These are phyloP conservation scores for Pseudotsuga menziesii DNA, from an alignment of 75 land plant genomes.

Conservation along the genomic window DNA sequence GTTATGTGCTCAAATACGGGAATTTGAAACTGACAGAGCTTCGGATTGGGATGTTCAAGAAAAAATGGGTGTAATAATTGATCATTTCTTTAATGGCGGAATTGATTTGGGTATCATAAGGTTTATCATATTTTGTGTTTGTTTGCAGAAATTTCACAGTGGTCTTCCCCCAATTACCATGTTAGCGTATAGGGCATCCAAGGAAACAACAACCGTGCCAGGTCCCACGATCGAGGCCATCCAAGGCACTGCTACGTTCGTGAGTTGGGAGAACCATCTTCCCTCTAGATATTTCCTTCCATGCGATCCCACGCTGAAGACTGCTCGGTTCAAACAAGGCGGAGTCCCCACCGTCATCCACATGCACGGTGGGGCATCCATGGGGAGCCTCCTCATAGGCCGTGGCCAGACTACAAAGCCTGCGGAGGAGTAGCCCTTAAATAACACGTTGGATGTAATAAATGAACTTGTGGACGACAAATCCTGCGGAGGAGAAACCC, in stretches of 20 bases:
- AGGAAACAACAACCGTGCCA: constrained; percentile 46
- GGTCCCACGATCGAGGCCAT: constrained; percentile 74
- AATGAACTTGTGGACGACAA: too few species aligned
- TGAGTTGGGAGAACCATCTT: constrained; percentile 56
- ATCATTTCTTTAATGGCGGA: background rate
- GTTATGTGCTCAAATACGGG: constrained; percentile 3
- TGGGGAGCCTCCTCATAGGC: too few species aligned
- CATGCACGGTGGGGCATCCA: constrained; percentile 30
- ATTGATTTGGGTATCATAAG: background rate
- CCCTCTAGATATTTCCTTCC: constrained; percentile 25
- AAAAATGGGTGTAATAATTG: constrained; percentile 21
- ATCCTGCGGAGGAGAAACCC: too few species aligned
- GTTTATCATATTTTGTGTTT: background rate
- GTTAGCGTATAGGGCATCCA: constrained; percentile 56
- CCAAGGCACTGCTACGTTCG: constrained; percentile 28
- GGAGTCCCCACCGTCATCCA: constrained; percentile 38
- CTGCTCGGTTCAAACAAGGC: constrained; percentile 5
- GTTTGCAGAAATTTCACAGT: constrained; percentile 71
- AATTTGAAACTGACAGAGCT: constrained; percentile 11
- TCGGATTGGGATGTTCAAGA: constrained; percentile 34
- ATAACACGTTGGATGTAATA: too few species aligned
- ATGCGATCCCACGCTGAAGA: constrained; percentile 18
- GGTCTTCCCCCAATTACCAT: constrained; percentile 51
- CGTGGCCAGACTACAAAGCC: too few species aligned
- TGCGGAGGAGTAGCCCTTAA: too few species aligned